Conservation (phyloP, 352 stramenopile species). For the Pythium plurisporium region DNA sequence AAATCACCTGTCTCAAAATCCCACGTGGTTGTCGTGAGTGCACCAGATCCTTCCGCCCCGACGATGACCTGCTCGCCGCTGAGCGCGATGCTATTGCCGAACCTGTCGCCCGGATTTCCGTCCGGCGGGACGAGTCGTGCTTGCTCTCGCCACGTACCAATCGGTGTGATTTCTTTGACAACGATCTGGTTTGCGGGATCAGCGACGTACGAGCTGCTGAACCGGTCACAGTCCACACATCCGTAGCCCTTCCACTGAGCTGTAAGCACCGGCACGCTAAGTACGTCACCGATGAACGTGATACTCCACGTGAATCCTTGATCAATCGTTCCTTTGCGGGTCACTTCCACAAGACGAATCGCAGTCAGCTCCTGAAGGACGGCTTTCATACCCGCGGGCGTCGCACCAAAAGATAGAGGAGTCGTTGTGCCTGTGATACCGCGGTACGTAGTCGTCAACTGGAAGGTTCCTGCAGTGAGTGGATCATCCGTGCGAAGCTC, state of each 20-base stretch:
- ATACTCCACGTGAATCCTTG: constrained; percentile 78
- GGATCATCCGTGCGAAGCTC: constrained; percentile 50
- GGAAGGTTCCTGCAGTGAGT: constrained; percentile 69
- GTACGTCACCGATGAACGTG: constrained; percentile 78
- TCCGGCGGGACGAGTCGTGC: constrained; percentile 54
- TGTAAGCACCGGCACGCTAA: constrained; percentile 50
- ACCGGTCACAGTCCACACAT: constrained; percentile 60
- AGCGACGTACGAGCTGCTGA: constrained; percentile 62
- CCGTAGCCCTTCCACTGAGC: constrained; percentile 59
- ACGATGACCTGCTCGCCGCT: constrained; percentile 77
- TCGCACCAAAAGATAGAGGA: constrained; percentile 58
- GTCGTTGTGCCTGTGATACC: constrained; percentile 55
- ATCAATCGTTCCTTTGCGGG: constrained; percentile 59
- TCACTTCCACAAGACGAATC: constrained; percentile 83
- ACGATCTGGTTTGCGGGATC: constrained; percentile 57
- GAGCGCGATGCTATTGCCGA: constrained; percentile 69
- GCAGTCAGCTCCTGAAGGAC: constrained; percentile 76
- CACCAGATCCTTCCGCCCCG: constrained; percentile 57
- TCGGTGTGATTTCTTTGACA: constrained; percentile 37
- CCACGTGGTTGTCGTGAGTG: constrained; percentile 90
- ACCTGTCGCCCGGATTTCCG: constrained; percentile 67
- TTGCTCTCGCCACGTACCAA: constrained; percentile 69
- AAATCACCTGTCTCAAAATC: constrained; percentile 97
- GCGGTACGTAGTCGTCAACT: constrained; percentile 56
- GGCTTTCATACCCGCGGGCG: constrained; percentile 60